phyloP scores from a whole-genome alignment of 345 rosid genomes.

The Pugionium cornutum region DNA sequence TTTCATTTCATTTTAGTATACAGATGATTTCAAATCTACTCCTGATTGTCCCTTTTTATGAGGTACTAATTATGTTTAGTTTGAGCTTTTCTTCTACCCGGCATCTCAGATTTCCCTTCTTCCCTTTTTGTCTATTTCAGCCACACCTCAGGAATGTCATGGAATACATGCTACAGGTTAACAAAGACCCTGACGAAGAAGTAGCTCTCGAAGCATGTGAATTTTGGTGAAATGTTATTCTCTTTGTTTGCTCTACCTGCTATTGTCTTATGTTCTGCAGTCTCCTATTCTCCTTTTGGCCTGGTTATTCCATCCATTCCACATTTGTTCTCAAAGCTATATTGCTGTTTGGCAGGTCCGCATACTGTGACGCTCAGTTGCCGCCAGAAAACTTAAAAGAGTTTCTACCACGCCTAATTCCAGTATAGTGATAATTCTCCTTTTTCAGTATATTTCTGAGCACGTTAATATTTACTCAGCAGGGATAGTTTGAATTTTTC shows the following conservation, averaged over 20 bases:
- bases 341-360: constrained; percentile 65
- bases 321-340: constrained; percentile 22
- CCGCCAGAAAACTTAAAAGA: constrained; percentile 79
- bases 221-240: constrained; percentile 67
- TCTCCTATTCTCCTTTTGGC: neutral
- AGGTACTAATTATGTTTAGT: neutral
- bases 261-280: neutral
- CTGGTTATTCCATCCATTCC: neutral
- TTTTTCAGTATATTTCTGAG: constrained; percentile 25
- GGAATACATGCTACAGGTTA: constrained; percentile 88
- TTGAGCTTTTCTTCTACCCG: constrained; percentile 1
- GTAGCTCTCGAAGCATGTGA: constrained; percentile 98
- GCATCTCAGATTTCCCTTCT: constrained; percentile 14
- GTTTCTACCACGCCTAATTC: constrained; percentile 77
- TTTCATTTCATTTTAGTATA: constrained; percentile 16
- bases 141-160: constrained; percentile 77
- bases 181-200: constrained; percentile 85
- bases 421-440: constrained; percentile 49
- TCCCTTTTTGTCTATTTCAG: constrained; percentile 45
- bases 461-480: neutral
- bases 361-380: constrained; percentile 82
- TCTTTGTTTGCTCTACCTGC: neutral
- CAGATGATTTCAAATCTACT: neutral
- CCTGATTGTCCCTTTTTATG: neutral
- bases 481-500: neutral